Evolutionary conservation across 2,329 filamentous ascomycete species (phyloP).

Genomic region (Sporothrix pallida): DNA sequence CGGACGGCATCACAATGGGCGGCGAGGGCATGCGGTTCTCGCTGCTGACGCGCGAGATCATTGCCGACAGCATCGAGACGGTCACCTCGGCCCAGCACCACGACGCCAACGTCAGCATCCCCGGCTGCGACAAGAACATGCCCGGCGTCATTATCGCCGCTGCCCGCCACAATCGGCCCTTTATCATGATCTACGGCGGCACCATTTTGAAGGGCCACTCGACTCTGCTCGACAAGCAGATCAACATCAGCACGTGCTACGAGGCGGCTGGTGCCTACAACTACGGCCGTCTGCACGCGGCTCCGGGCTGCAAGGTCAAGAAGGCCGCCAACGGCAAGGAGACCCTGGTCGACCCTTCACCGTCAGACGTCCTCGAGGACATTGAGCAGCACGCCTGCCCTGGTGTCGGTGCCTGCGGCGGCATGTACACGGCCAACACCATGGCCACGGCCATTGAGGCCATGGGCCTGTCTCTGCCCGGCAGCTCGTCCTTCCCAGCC

Average conservation of each 20-base stretch:
- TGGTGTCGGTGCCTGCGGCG: slow-evolving; percentile 74
- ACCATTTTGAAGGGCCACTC: slow-evolving; percentile 89
- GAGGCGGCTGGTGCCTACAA: slow-evolving; percentile 83
- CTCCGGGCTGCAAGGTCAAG: slow-evolving; percentile 43
- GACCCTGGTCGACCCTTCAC: slow-evolving; percentile 59
- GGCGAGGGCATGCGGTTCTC: slow-evolving; percentile 95
- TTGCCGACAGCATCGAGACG: slow-evolving; percentile 92
- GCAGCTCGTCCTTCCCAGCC: slow-evolving; percentile 83
- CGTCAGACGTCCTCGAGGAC: slow-evolving; percentile 82
- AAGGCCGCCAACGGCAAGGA: slow-evolving; percentile 46
- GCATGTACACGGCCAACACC: slow-evolving; percentile 92
- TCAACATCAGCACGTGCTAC: slow-evolving; percentile 90
- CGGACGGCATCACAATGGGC: slow-evolving; percentile 94
- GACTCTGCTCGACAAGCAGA: slow-evolving; percentile 72
- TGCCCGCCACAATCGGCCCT: slow-evolving; percentile 87
- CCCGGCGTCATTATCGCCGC: slow-evolving; percentile 90
- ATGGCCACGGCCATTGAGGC: slow-evolving; percentile 92
- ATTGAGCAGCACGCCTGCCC: slow-evolving; percentile 81
- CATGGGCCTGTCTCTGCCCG: slow-evolving; percentile 81
- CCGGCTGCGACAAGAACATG: slow-evolving; percentile 98
- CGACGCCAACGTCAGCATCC: slow-evolving; percentile 91
- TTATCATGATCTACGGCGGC: slow-evolving; percentile 94
- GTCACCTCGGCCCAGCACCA: slow-evolving; percentile 91
- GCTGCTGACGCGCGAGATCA: slow-evolving; percentile 86
- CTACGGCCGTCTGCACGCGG: slow-evolving; percentile 77